Conservation (phyloP, 2,329 filamentous ascomycete species). For the Botryotinia calthae region DNA sequence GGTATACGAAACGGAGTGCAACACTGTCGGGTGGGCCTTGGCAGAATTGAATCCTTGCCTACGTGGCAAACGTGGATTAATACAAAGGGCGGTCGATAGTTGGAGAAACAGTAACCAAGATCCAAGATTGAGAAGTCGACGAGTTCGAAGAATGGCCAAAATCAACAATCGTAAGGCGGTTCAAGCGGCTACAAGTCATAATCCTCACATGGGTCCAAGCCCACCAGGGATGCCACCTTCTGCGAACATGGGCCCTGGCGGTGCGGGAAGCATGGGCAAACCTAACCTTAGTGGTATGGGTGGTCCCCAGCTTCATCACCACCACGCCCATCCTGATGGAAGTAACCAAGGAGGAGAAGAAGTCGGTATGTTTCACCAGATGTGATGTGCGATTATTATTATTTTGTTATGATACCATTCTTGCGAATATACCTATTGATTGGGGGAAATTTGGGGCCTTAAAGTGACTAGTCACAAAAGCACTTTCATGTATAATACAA, state of each 20-base stretch:
- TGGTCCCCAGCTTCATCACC: slow-evolving; percentile 62
- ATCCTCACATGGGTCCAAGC: slow-evolving; percentile 62
- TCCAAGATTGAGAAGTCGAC: slow-evolving; percentile 80
- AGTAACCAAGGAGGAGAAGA: slow-evolving; percentile 67
- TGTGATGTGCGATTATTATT: slow-evolving; percentile 51
- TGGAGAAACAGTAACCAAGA: slow-evolving; percentile 99
- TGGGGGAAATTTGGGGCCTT: slow-evolving; percentile 25
- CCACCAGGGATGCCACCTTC: slow-evolving; percentile 62
- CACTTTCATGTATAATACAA: slow-evolving; percentile 41
- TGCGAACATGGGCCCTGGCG: slow-evolving; percentile 59
- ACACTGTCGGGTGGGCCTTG: slow-evolving; percentile 98
- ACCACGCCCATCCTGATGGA: slow-evolving; percentile 69
- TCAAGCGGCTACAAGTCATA: slow-evolving; percentile 53
- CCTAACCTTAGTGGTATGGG: slow-evolving; percentile 66
- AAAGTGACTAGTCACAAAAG: slow-evolving; percentile 30
- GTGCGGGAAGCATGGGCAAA: slow-evolving; percentile 59
- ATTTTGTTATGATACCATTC: slow-evolving; percentile 38
- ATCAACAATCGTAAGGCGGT: slow-evolving; percentile 82
- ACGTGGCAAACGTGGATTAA: slow-evolving; percentile 89
- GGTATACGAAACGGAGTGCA: slow-evolving; percentile 98
- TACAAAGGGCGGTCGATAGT: slow-evolving; percentile 95
- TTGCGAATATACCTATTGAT: slow-evolving; percentile 33
- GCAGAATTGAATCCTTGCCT: slow-evolving; percentile 89
- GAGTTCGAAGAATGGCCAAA: slow-evolving; percentile 94
- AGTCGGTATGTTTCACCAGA: slow-evolving; percentile 94